These are phyloP conservation scores for Ophiorrhiza pumila DNA, from an alignment of 257 asterid genomes.

Conservation along the genomic window DNA sequence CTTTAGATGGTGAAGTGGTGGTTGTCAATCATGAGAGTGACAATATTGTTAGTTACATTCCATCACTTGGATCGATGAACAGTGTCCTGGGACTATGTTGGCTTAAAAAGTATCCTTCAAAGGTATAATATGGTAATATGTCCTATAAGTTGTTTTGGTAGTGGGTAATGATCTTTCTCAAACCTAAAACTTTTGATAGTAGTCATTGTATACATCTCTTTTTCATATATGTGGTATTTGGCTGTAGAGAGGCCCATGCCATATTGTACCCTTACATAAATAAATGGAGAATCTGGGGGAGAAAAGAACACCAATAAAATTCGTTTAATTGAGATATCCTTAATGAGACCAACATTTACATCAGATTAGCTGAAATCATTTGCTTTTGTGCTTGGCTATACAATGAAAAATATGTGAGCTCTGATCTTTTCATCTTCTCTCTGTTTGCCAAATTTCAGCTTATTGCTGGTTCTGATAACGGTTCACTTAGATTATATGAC, in stretches of 20 bases:
- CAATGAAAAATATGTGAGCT: slow-evolving; percentile 13
- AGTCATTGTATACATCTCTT: too few species aligned
- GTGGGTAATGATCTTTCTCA: neutral
- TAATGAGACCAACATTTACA: slow-evolving; percentile 1
- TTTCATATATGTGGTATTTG: neutral
- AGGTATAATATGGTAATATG: slow-evolving; percentile 41
- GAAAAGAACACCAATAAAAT: neutral
- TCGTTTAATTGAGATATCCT: slow-evolving; percentile 8
- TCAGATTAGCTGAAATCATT: neutral
- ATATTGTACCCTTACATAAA: neutral
- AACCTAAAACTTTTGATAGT: neutral
- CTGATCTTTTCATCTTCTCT: slow-evolving; percentile 13
- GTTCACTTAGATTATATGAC: slow-evolving; percentile 76
- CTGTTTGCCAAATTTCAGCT: slow-evolving; percentile 51
- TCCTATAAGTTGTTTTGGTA: neutral
- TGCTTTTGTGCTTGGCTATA: neutral
- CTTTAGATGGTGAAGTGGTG: slow-evolving; percentile 88
- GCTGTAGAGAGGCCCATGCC: neutral
- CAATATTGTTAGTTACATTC: slow-evolving; percentile 64
- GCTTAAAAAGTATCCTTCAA: slow-evolving; percentile 75
- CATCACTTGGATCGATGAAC: slow-evolving; percentile 85
- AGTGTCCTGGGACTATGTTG: slow-evolving; percentile 90
- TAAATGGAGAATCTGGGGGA: slow-evolving; percentile 3
- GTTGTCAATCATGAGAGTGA: slow-evolving; percentile 81
- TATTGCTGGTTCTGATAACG: slow-evolving; percentile 93